phyloP scores from a whole-genome alignment of 2,329 filamentous ascomycete species.

The Venturiaceae sp. region DNA sequence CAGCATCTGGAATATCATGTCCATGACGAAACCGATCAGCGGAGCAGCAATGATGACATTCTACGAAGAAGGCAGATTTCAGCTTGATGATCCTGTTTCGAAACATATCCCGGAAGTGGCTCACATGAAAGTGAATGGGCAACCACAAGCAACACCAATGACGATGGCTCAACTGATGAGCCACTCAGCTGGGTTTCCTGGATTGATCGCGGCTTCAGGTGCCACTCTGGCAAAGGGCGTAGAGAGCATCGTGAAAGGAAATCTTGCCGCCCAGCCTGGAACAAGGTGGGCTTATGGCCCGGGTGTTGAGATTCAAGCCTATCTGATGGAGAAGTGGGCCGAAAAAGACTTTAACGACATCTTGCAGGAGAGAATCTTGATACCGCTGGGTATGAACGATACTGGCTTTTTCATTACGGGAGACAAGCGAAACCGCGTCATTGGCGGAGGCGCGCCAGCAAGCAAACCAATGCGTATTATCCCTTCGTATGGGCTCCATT shows the following conservation, averaged over 20 bases:
- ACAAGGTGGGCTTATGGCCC: not conserved
- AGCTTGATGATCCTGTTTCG: constrained; percentile 2
- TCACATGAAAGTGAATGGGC: not conserved
- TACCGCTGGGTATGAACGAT: not conserved
- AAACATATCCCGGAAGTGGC: constrained; percentile 4
- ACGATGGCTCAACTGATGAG: constrained; percentile 5
- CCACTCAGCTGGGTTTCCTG: constrained; percentile 4
- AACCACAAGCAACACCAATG: not conserved
- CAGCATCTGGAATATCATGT: constrained; percentile 2
- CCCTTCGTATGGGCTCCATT: not conserved
- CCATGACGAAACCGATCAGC: constrained; percentile 2
- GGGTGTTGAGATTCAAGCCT: constrained; percentile 2
- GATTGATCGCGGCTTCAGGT: not conserved
- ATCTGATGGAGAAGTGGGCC: not conserved
- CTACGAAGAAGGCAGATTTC: constrained; percentile 2
- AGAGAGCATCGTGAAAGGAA: not conserved
- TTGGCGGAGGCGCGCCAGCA: not conserved
- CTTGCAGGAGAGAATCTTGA: not conserved
- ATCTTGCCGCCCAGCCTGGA: not conserved
- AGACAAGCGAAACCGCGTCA: not conserved
- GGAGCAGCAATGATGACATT: constrained; percentile 4
- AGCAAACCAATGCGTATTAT: not conserved
- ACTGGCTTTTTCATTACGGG: not conserved
- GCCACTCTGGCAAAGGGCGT: not conserved
- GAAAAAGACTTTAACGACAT: not conserved